Base-by-base conservation (phyloP, 1,284 basidiomycete genomes). In the Fistulinella cinereoalba region DNA sequence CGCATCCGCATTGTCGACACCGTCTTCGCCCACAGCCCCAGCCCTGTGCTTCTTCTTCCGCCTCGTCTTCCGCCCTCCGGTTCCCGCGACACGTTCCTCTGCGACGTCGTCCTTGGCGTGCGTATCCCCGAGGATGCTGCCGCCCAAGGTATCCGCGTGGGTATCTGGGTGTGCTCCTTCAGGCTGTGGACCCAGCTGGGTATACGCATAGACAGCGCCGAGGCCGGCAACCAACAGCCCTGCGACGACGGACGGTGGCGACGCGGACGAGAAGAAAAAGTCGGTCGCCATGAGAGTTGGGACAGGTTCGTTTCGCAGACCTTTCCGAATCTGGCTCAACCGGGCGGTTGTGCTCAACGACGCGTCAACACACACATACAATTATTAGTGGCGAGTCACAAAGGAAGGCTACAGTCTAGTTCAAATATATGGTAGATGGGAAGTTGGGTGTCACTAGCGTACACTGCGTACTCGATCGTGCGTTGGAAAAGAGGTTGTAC, bases 21-120 rank as follows among this genome's bases (percentile, higher is more conserved):
- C 41, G 54, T 76, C 77, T 40, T 61, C 68, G 3, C 76, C 78
- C 12, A 4, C 21, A 0, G 8, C 31, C 34, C 1, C 22, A 0
- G 33, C 37, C 25, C 37, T 47, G 25, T 9, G 43, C 7, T n/a
- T 37, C 41, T 16, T 41, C 40, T 23, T 28, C 32, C 39, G 33
- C n/a, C 33, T 22, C 37, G 8, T 45, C 23, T 9, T 44, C 11
- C 2, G 8, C 24, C 24, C 18, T 33, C 23, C 15, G 8, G 13
- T 13, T n/a, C 13, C 34, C 6, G 12, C 16, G n/a, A n/a, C 43
- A 8, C 16, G n/a, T 12, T 3, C 16, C 6, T 18, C n/a, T 5
- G n/a, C 25, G 16, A 16, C 32, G 22, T 22, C 3, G 13, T 23
- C 32, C 11, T 19, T 18, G 6, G 32, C 5, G 18, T 18, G 16